A percentile compares a stretch with the other conserved stretches of the same genome.
phyloP scores from a whole-genome alignment of 2,329 filamentous ascomycete species.

The Coleophoma crateriformis region DNA sequence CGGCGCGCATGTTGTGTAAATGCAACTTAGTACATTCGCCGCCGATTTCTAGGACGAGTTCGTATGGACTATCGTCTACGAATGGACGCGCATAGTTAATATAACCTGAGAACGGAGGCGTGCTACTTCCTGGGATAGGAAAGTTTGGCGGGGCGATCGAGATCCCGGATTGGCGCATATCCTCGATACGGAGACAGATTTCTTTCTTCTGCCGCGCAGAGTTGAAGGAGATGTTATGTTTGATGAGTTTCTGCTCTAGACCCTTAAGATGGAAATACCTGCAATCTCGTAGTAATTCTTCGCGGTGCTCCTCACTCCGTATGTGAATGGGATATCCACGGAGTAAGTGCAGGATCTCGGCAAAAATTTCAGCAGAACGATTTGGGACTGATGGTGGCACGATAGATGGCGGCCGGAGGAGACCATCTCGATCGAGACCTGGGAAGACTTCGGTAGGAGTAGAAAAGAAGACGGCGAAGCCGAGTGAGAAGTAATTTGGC shows the following conservation, averaged over 20 bases:
- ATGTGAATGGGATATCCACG: slow-evolving; percentile 80
- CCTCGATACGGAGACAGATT: slow-evolving; percentile 74
- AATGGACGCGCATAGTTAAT: slow-evolving; percentile 81
- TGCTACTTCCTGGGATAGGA: slow-evolving; percentile 11
- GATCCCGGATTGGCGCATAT: slow-evolving; percentile 84
- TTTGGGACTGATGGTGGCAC: slow-evolving; percentile 75
- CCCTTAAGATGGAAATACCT: slow-evolving; percentile 92
- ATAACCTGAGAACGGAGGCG: slow-evolving; percentile 41
- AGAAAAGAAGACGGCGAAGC: slow-evolving; percentile 83
- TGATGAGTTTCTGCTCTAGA: slow-evolving; percentile 80
- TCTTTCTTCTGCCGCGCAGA: slow-evolving; percentile 62
- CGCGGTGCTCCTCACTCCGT: slow-evolving; percentile 68
- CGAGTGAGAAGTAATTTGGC: slow-evolving; percentile 94
- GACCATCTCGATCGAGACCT: slow-evolving; percentile 69
- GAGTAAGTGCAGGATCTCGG: slow-evolving; percentile 74
- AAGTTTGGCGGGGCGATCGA: slow-evolving; percentile 42
- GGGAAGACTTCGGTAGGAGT: slow-evolving; percentile 78
- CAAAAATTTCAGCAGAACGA: slow-evolving; percentile 77
- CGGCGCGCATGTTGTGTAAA: slow-evolving; percentile 49
- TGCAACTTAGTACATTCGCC: slow-evolving; percentile 58
- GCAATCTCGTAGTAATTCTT: slow-evolving; percentile 75
- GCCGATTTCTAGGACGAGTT: slow-evolving; percentile 77
- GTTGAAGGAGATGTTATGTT: slow-evolving; percentile 72
- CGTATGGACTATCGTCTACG: slow-evolving; percentile 67
- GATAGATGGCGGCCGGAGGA: slow-evolving; percentile 84